Conservation (phyloP, 306 rosid genomes). For the Lagenaria siceraria region DNA sequence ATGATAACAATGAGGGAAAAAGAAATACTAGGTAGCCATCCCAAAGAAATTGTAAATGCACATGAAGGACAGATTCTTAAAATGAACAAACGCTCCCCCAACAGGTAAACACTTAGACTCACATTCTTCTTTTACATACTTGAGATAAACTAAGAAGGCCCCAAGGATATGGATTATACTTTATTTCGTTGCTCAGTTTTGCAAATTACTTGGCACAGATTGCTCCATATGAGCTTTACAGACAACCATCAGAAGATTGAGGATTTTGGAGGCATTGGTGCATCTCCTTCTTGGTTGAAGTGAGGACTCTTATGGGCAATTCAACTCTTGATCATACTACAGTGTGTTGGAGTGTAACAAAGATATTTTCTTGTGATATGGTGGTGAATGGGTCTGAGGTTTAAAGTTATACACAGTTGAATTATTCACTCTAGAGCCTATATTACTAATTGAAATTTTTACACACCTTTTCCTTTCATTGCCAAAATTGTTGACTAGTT, state of each 20-base stretch:
- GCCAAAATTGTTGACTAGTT: not conserved
- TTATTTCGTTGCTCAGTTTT: not conserved
- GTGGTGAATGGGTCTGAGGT: not conserved
- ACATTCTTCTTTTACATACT: not conserved
- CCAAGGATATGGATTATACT: not conserved
- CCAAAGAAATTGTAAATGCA: not conserved
- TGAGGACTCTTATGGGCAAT: not conserved
- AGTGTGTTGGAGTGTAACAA: not conserved
- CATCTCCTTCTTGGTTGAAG: not conserved
- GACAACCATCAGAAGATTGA: not conserved
- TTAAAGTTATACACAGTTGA: not conserved
- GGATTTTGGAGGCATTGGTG: not conserved
- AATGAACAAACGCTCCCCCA: not conserved
- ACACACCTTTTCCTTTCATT: not conserved
- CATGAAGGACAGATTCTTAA: not conserved
- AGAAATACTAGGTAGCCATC: not conserved
- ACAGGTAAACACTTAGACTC: not conserved
- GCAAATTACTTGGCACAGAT: not conserved
- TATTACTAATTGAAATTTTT: not conserved
- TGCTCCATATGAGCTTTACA: not conserved
- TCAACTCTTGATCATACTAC: not conserved
- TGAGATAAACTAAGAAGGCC: not conserved
- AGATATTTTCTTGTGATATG: not conserved
- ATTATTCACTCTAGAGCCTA: not conserved
- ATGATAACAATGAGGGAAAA: not conserved